phyloP scores from a whole-genome alignment of 2,329 filamentous ascomycete species.

The Conoideocrella luteorostrata region DNA sequence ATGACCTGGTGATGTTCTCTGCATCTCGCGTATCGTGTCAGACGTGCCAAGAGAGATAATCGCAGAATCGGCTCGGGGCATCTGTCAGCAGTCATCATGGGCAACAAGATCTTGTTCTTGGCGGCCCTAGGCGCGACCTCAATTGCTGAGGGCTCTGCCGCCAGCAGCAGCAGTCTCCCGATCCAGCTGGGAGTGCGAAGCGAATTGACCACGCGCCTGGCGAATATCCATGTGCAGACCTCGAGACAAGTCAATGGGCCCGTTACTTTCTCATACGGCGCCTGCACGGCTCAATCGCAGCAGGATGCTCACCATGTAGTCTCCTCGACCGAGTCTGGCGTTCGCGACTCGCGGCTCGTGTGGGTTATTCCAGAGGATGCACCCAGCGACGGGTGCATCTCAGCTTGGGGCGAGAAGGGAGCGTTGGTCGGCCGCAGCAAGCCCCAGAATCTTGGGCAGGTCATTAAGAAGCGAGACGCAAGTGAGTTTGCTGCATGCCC shows the following conservation, averaged over 20 bases:
- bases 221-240: conserved; percentile 19
- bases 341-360: conserved; percentile 6
- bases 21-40: background rate
- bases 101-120: background rate
- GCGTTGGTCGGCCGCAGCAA: conserved; percentile 29
- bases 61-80: no score
- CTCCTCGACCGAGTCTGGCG: background rate
- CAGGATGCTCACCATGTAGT: conserved; percentile 15
- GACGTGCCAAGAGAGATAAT: background rate
- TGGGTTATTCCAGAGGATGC: conserved; percentile 11
- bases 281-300: conserved; percentile 13
- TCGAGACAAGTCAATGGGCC: conserved; percentile 10
- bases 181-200: conserved; percentile 29
- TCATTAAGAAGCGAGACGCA: conserved; percentile 8
- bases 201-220: conserved; percentile 26
- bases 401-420: conserved; percentile 28
- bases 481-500: background rate
- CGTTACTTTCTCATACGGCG: conserved; percentile 15
- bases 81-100: background rate
- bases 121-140: background rate
- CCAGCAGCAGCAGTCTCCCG: conserved; percentile 13
- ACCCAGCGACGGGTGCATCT: conserved; percentile 32
- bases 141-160: background rate
- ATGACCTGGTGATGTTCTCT: no score
- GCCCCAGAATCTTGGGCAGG: conserved; percentile 20